Percentiles rank a stretch among this genome's conserved stretches.
Evolutionary conservation across 225 moss, liverwort and hornwort species (phyloP).

Genomic region (Physcomitrium patens): DNA sequence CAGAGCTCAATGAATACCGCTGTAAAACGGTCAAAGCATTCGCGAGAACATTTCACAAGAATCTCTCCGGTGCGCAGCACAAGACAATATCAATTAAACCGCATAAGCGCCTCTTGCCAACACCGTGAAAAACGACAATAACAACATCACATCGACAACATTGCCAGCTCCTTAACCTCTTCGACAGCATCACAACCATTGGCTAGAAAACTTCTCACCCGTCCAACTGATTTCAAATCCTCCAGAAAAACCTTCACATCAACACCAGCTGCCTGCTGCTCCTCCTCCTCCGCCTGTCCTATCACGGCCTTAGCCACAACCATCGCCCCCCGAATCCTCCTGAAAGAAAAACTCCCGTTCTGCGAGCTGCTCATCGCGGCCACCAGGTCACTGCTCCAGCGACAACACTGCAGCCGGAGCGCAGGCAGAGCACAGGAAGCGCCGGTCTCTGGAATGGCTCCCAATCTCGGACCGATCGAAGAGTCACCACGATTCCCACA

Average conservation of each 20-base stretch:
- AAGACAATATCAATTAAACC: not conserved
- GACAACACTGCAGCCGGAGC: slow-evolving; percentile 1
- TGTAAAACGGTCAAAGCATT: no score
- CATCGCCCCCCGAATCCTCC: not conserved
- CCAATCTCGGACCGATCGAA: no score
- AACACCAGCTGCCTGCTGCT: slow-evolving; percentile 20
- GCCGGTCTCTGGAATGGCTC: no score
- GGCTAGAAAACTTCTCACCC: slow-evolving; percentile 35
- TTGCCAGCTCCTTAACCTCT: not conserved
- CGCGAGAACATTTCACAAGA: no score
- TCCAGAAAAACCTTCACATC: slow-evolving; percentile 50
- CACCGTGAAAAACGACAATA: not conserved
- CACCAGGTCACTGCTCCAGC: not conserved
- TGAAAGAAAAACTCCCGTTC: slow-evolving; percentile 1
- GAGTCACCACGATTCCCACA: not conserved
- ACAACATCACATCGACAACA: not conserved
- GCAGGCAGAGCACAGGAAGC: not conserved
- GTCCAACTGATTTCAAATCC: slow-evolving; percentile 55
- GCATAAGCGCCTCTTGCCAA: not conserved
- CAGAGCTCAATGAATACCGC: no score
- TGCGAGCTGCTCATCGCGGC: not conserved
- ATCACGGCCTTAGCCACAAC: slow-evolving; percentile 14
- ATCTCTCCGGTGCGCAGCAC: not conserved
- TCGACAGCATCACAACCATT: not conserved
- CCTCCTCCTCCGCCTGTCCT: slow-evolving; percentile 32